phyloP scores from a whole-genome alignment of 2,329 filamentous ascomycete species.

The Phaeosphaeriaceae sp. region DNA sequence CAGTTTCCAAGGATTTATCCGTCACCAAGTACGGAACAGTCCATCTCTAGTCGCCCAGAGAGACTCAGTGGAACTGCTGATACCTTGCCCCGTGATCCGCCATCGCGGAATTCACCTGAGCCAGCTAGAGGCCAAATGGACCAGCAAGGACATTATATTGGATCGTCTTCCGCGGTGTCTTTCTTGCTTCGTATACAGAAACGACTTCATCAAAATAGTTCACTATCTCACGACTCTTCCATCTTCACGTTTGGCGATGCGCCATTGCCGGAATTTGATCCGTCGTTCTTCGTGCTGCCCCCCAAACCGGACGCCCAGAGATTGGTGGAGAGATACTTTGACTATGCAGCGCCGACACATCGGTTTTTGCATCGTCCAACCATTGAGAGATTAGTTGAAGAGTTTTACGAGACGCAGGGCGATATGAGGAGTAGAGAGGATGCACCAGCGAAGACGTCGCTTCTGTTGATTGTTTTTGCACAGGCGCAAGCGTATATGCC shows the following conservation, averaged over 20 bases:
- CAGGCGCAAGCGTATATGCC: slow-evolving; percentile 56
- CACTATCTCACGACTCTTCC: slow-evolving; percentile 49
- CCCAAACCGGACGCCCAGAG: slow-evolving; percentile 52
- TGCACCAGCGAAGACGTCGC: slow-evolving; percentile 52
- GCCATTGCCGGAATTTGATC: slow-evolving; percentile 55
- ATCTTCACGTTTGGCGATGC: slow-evolving; percentile 61
- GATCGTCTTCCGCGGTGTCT: slow-evolving; percentile 56
- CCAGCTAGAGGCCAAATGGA: slow-evolving; percentile 52
- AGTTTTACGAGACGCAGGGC: slow-evolving; percentile 56
- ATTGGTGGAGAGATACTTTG: slow-evolving; percentile 63
- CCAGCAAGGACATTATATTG: slow-evolving; percentile 57
- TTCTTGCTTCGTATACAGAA: slow-evolving; percentile 61
- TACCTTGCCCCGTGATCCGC: slow-evolving; percentile 23
- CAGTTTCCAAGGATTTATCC: slow-evolving; percentile 27
- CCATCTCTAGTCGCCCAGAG: slow-evolving; percentile 20
- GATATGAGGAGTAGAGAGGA: slow-evolving; percentile 51
- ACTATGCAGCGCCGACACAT: slow-evolving; percentile 67
- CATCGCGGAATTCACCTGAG: slow-evolving; percentile 54
- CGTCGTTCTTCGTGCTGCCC: slow-evolving; percentile 53
- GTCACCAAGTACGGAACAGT: slow-evolving; percentile 21
- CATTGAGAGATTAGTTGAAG: slow-evolving; percentile 54
- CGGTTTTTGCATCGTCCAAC: slow-evolving; percentile 64
- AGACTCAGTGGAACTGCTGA: slow-evolving; percentile 22
- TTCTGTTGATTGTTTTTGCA: slow-evolving; percentile 62
- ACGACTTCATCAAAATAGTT: slow-evolving; percentile 52